A percentile compares a stretch with the other conserved stretches of the same genome.
Evolutionary conservation across 768 basidiomycete species (phyloP).

Genomic region (Leucosporidium creatinivorum): DNA sequence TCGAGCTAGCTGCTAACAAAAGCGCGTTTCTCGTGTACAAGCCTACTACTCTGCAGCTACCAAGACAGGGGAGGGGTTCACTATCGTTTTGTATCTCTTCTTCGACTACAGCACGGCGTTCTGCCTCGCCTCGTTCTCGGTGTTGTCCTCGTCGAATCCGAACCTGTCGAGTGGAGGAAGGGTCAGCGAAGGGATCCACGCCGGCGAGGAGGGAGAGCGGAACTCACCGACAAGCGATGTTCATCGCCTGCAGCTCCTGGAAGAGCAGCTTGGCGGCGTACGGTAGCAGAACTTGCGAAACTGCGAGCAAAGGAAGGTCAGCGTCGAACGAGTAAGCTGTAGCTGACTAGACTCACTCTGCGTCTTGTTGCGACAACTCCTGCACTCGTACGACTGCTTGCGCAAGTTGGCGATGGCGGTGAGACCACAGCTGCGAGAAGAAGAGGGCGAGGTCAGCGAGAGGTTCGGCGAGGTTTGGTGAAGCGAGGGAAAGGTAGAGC

Average conservation of each 20-base stretch:
- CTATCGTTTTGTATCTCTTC: background rate
- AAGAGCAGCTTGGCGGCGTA: slow-evolving; percentile 72
- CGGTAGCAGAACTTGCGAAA: slow-evolving; percentile 56
- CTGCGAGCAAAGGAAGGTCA: slow-evolving; percentile 5
- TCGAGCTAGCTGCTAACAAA: background rate
- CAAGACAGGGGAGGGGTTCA: background rate
- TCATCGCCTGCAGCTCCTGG: slow-evolving; percentile 91
- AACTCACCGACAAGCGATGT: slow-evolving; percentile 70
- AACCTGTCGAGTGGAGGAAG: slow-evolving; percentile 10
- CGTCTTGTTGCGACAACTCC: slow-evolving; percentile 67
- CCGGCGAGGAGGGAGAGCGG: background rate
- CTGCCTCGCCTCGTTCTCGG: background rate
- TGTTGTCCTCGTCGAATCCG: slow-evolving; percentile 23
- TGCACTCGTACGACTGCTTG: slow-evolving; percentile 98
- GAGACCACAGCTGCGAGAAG: slow-evolving; percentile 66
- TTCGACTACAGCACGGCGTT: background rate
- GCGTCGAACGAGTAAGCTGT: slow-evolving; percentile 36
- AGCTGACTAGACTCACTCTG: slow-evolving; percentile 39
- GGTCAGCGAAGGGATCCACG: background rate
- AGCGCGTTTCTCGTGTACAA: background rate
- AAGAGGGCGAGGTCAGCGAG: background rate
- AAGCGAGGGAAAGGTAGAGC: background rate
- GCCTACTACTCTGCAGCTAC: background rate
- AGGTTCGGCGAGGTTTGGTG: background rate
- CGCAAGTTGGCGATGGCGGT: slow-evolving; percentile 98